Percentiles rank a stretch among this genome's conserved stretches.
Evolutionary conservation across 345 rosid genomes (phyloP).

Genomic region (Brassica nigra): DNA sequence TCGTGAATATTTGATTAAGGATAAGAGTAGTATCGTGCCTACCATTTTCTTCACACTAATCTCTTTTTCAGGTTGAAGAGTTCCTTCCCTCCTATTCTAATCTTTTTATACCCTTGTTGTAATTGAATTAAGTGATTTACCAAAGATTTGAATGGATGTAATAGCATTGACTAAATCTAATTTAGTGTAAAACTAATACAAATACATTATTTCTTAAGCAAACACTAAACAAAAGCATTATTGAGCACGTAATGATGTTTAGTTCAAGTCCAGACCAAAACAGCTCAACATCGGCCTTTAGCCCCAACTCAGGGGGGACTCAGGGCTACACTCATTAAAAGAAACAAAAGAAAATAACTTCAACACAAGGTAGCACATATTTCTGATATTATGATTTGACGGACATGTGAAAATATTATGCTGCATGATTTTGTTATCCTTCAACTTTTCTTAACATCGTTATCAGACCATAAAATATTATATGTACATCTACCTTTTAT

Average conservation of each 20-base stretch:
- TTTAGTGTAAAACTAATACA: background rate
- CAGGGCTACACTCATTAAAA: background rate
- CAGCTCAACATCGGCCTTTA: slow-evolving; percentile 2
- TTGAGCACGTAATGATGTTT: background rate
- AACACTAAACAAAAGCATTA: background rate
- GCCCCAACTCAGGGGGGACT: background rate
- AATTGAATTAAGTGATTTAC: background rate
- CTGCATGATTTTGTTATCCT: background rate
- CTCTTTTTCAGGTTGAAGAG: slow-evolving; percentile 21
- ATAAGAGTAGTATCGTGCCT: slow-evolving; percentile 2
- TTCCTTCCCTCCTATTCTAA: background rate
- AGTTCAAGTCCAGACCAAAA: background rate
- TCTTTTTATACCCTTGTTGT: background rate
- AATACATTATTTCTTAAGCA: background rate
- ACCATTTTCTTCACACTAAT: slow-evolving; percentile 4
- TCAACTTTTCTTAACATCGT: background rate
- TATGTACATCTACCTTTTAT: background rate
- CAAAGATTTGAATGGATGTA: background rate
- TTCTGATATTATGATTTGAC: background rate
- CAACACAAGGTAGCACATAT: background rate
- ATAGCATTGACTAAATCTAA: background rate
- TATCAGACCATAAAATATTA: background rate
- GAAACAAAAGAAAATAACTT: background rate
- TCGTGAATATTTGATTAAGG: slow-evolving; percentile 27
- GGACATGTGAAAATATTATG: background rate